Conservation (phyloP, 2,329 filamentous ascomycete genomes). For the Xylaria sp. region DNA sequence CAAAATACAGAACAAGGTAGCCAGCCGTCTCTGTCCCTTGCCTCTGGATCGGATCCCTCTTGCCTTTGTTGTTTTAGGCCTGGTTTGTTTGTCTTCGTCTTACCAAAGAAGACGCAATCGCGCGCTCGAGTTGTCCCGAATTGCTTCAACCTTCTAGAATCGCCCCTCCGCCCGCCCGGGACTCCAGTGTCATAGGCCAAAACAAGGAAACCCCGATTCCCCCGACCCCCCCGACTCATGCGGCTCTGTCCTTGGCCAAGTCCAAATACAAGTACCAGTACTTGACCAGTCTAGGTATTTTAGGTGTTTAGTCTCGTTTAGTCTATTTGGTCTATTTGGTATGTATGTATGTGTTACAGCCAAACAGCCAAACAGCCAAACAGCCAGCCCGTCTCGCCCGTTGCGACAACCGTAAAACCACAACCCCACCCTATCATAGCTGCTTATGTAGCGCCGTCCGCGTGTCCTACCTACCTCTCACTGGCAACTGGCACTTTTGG, state of each 20-base stretch:
- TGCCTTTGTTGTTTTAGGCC: too few relatives aligned
- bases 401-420: background rate
- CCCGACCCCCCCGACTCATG: conserved; percentile 25
- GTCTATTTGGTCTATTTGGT: too few relatives aligned
- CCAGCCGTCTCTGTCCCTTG: background rate
- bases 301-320: too few relatives aligned
- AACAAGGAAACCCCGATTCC: conserved; percentile 1
- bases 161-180: conserved; percentile 1
- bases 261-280: background rate
- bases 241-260: conserved; percentile 27
- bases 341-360: too few relatives aligned
- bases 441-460: conserved; percentile 18
- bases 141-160: background rate
- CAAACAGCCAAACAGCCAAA: too few relatives aligned
- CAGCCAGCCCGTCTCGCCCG: too few relatives aligned
- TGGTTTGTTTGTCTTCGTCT: background rate
- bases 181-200: background rate
- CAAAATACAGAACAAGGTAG: background rate
- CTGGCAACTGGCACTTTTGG: too few relatives aligned
- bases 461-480: conserved; percentile 3
- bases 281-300: background rate
- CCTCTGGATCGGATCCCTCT: background rate
- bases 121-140: background rate
- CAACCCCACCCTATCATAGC: conserved; percentile 10
- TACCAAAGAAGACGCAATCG: background rate